A percentile compares a stretch with the other conserved stretches of the same genome.
These are phyloP conservation scores for Nitzschia sp. DNA, from an alignment of 108 stramenopile species.

Conservation along the genomic window DNA sequence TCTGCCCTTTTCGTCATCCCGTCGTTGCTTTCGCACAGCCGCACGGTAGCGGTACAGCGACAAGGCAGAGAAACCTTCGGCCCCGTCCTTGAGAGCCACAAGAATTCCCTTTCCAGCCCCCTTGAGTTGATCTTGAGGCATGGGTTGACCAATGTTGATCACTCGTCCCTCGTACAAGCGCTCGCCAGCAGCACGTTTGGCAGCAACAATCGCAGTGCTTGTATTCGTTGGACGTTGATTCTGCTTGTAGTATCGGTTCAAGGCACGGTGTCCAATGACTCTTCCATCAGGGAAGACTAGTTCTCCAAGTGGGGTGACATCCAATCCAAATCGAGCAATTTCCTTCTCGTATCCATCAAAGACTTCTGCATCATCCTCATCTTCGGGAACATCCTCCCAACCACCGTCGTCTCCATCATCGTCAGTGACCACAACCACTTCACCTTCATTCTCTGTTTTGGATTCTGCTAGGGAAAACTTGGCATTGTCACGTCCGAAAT, in stretches of 20 bases:
- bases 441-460: constrained; percentile 17
- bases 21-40: constrained; percentile 76
- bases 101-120: constrained; percentile 66
- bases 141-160: constrained; percentile 37
- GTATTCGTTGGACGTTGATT: constrained; percentile 46
- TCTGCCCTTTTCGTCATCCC: constrained; percentile 57
- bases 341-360: constrained; percentile 75
- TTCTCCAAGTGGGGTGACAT: constrained; percentile 86
- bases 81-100: constrained; percentile 38
- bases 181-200: constrained; percentile 73
- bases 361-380: constrained; percentile 61
- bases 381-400: constrained; percentile 52
- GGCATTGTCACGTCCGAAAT: constrained; percentile 76
- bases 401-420: constrained; percentile 69
- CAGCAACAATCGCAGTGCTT: constrained; percentile 62
- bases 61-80: constrained; percentile 62
- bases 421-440: constrained; percentile 40
- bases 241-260: constrained; percentile 83
- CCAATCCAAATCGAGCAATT: constrained; percentile 76
- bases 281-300: constrained; percentile 85
- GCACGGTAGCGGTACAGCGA: constrained; percentile 84
- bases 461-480: constrained; percentile 37
- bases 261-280: constrained; percentile 82
- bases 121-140: constrained; percentile 16
- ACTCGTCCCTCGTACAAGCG: constrained; percentile 71